phyloP scores from a whole-genome alignment of 2,329 filamentous ascomycete genomes.

The Diaporthe vaccinii region DNA sequence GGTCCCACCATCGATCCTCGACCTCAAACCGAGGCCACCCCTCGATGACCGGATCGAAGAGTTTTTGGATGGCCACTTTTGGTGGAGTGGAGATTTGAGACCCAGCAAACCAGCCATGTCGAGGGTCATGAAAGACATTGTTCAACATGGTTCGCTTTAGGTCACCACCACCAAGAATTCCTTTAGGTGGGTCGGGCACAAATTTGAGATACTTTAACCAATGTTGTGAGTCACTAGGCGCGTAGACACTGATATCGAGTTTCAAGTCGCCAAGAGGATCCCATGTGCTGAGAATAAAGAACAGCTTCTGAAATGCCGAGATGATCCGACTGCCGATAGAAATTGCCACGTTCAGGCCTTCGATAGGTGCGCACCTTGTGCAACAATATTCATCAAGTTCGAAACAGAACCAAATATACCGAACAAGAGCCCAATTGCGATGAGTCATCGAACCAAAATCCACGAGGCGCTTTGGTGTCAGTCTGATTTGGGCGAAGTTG shows the following conservation, averaged over 20 bases:
- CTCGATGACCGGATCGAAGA: slow-evolving; percentile 45
- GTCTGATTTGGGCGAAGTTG: slow-evolving; percentile 49
- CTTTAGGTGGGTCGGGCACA: slow-evolving; percentile 44
- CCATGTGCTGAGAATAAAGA: slow-evolving; percentile 49
- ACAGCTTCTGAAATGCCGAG: slow-evolving; percentile 43
- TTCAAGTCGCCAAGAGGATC: slow-evolving; percentile 45
- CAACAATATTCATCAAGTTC: slow-evolving; percentile 50
- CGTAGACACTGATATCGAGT: slow-evolving; percentile 51
- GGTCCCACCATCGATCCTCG: slow-evolving; percentile 47
- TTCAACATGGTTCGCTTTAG: slow-evolving; percentile 36
- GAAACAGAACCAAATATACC: slow-evolving; percentile 49
- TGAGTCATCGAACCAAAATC: slow-evolving; percentile 47
- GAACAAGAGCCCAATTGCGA: slow-evolving; percentile 48
- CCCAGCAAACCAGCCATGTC: slow-evolving; percentile 46
- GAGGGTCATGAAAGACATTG: slow-evolving; percentile 38
- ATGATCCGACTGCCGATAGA: slow-evolving; percentile 42
- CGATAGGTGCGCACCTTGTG: slow-evolving; percentile 41
- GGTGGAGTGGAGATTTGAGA: slow-evolving; percentile 42
- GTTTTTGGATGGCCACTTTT: slow-evolving; percentile 39
- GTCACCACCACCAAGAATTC: background rate
- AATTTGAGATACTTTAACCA: slow-evolving; percentile 50
- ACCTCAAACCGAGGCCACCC: slow-evolving; percentile 43
- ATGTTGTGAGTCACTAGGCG: slow-evolving; percentile 49
- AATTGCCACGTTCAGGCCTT: slow-evolving; percentile 27
- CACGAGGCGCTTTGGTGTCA: slow-evolving; percentile 48